Conservation (phyloP, 139 green algal species). For the Chlorella vulgaris region DNA sequence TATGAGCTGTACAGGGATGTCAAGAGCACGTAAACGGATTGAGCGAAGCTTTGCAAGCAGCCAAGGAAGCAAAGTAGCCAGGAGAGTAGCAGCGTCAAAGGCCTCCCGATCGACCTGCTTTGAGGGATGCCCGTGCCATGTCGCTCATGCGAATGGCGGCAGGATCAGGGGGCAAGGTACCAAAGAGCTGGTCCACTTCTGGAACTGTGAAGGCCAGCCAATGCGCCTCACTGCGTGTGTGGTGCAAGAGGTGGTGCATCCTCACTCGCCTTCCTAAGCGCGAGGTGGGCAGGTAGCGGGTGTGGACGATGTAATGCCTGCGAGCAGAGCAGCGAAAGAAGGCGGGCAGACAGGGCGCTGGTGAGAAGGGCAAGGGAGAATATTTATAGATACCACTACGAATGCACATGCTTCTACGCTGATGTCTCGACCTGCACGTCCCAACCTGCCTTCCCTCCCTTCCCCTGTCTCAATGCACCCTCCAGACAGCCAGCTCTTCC, state of each 20-base stretch:
- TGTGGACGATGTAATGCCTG: slow-evolving; percentile 27
- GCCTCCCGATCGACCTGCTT: not conserved
- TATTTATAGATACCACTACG: too few species aligned
- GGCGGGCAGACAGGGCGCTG: not conserved
- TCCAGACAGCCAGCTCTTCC: not conserved
- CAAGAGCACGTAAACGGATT: too few species aligned
- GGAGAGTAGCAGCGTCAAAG: too few species aligned
- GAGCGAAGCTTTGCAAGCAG: too few species aligned
- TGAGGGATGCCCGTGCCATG: not conserved
- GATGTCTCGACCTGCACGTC: not conserved
- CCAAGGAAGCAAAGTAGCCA: too few species aligned
- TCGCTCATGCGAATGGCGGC: slow-evolving; percentile 18
- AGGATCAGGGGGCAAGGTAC: slow-evolving; percentile 5
- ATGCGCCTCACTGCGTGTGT: slow-evolving; percentile 15
- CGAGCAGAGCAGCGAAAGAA: not conserved
- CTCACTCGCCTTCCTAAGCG: slow-evolving; percentile 2
- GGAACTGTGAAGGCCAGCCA: slow-evolving; percentile 24
- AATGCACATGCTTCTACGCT: too few species aligned
- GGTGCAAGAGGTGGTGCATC: slow-evolving; percentile 36
- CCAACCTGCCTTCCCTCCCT: not conserved
- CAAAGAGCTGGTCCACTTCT: slow-evolving; percentile 22
- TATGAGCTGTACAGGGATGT: too few species aligned
- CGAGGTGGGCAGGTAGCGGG: slow-evolving; percentile 4
- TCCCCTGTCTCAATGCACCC: not conserved
- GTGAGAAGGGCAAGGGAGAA: too few species aligned